These are phyloP conservation scores for Lactarius sanguifluus DNA, from an alignment of 768 basidiomycete genomes.

Conservation along the genomic window DNA sequence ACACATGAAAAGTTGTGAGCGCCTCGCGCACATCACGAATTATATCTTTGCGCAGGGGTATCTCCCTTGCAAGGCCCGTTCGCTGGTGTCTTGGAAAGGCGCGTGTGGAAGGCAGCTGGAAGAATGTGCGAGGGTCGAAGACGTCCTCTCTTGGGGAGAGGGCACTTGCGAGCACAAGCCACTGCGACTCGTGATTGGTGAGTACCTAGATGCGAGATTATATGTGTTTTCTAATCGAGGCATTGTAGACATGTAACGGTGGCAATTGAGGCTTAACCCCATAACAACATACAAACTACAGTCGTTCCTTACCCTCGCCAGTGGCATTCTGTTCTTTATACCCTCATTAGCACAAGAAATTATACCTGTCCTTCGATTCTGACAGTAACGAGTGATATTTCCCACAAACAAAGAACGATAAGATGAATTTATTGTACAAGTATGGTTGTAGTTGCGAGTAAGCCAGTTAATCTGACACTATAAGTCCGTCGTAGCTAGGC, in stretches of 20 bases:
- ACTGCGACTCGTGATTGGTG: slow-evolving; percentile 42
- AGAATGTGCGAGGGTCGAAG: slow-evolving; percentile 34
- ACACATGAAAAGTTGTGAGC: slow-evolving; percentile 37
- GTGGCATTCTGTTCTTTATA: background rate
- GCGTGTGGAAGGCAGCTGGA: slow-evolving; percentile 38
- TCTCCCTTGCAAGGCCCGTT: slow-evolving; percentile 37
- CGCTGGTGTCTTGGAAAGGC: slow-evolving; percentile 45
- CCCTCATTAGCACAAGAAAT: background rate
- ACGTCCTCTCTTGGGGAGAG: slow-evolving; percentile 36
- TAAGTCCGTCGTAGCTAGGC: slow-evolving; percentile 55
- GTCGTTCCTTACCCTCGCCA: background rate
- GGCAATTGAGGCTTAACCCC: background rate
- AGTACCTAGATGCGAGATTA: background rate
- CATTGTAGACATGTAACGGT: slow-evolving; percentile 1
- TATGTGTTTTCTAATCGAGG: background rate
- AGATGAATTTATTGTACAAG: background rate
- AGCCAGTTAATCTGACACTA: slow-evolving; percentile 50
- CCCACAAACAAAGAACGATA: background rate
- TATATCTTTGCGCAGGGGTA: slow-evolving; percentile 46
- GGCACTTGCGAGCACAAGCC: slow-evolving; percentile 41
- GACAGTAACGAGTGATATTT: background rate
- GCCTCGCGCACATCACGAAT: slow-evolving; percentile 49
- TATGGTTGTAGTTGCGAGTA: background rate
- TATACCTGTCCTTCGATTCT: background rate
- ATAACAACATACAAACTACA: background rate